A percentile compares a stretch with the other conserved stretches of the same genome.
Evolutionary conservation across 2,329 filamentous ascomycete genomes (phyloP).

Genomic region (Lecanicillium sp.): DNA sequence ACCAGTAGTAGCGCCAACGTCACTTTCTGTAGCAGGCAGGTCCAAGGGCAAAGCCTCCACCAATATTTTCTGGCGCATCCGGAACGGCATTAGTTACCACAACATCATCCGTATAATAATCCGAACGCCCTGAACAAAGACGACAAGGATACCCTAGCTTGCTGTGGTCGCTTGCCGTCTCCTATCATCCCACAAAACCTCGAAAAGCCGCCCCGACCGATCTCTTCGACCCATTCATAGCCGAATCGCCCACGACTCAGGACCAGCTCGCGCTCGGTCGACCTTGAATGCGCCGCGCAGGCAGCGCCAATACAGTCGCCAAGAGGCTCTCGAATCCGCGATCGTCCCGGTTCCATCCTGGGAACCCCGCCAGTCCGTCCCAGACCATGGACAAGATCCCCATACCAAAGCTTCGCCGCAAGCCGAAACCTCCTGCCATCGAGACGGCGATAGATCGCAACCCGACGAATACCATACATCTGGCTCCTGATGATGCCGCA

Average conservation of each 20-base stretch:
- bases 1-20: too few species aligned
- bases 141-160: too few species aligned
- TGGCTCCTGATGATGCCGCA: not conserved
- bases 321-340: not conserved
- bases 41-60: too few species aligned
- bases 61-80: too few species aligned
- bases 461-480: slow-evolving; percentile 17
- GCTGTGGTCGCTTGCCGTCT: too few species aligned
- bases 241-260: not conserved
- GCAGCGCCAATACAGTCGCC: not conserved
- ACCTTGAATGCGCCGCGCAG: slow-evolving; percentile 1
- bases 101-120: too few species aligned
- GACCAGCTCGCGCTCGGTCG: not conserved
- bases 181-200: too few species aligned
- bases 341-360: not conserved
- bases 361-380: not conserved
- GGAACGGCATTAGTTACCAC: too few species aligned
- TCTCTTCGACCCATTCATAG: not conserved
- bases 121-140: too few species aligned
- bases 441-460: slow-evolving; percentile 33
- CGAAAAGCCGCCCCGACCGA: not conserved
- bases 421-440: slow-evolving; percentile 38
- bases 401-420: slow-evolving; percentile 37
- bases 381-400: slow-evolving; percentile 36
- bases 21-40: too few species aligned